Percentiles rank a stretch among this genome's conserved stretches.
phyloP scores from a whole-genome alignment of 805 yeast species.

The Maudiozyma pseudohumilis region DNA sequence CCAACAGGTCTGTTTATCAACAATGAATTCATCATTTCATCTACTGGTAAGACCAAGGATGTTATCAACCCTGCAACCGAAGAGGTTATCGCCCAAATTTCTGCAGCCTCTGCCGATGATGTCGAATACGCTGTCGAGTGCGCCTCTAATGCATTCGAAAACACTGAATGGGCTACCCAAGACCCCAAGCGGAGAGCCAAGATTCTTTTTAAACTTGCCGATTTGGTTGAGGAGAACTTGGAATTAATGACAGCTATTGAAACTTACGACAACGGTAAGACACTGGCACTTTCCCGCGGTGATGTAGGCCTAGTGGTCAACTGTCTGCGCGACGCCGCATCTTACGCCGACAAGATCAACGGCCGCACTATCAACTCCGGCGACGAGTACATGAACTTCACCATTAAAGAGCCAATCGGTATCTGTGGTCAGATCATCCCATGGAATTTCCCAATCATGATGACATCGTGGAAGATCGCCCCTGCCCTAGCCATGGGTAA shows the following conservation, averaged over 20 bases:
- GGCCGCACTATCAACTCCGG: conserved; percentile 61
- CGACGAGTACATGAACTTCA: conserved; percentile 50
- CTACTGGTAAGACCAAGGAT: conserved; percentile 44
- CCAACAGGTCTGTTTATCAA: conserved; percentile 87
- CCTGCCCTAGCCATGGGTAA: conserved; percentile 74
- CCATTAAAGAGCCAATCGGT: conserved; percentile 67
- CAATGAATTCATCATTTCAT: conserved; percentile 61
- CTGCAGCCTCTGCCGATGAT: conserved; percentile 50
- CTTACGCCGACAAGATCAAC: conserved; percentile 58
- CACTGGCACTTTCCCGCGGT: conserved; percentile 52
- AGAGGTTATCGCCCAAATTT: conserved; percentile 47
- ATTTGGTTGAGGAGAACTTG: conserved; percentile 50
- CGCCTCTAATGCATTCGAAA: conserved; percentile 51
- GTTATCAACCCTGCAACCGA: conserved; percentile 55
- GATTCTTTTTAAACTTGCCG: conserved; percentile 52
- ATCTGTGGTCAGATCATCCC: conserved; percentile 64
- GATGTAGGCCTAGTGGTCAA: conserved; percentile 54
- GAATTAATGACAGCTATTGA: conserved; percentile 62
- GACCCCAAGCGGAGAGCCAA: conserved; percentile 50
- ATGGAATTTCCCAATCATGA: conserved; percentile 45
- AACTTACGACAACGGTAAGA: conserved; percentile 69
- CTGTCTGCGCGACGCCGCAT: conserved; percentile 63
- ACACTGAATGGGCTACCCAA: conserved; percentile 44
- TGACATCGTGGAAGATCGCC: conserved; percentile 72
- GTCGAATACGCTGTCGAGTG: conserved; percentile 61